These are phyloP conservation scores for Fagopyrum tataricum DNA, from an alignment of 148 eudicot genomes.

Conservation along the genomic window DNA sequence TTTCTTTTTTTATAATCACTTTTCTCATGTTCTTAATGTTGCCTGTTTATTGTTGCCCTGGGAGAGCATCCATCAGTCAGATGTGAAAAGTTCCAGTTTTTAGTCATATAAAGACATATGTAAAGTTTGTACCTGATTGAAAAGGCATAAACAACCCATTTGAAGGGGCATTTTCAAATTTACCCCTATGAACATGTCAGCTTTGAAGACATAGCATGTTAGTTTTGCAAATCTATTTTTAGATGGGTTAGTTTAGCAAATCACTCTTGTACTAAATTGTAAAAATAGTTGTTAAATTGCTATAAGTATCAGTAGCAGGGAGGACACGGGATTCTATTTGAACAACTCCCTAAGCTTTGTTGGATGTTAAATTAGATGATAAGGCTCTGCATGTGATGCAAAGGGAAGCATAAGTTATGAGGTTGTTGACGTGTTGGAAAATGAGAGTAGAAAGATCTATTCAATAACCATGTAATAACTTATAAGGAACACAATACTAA, in stretches of 20 bases:
- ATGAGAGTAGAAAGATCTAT: background rate
- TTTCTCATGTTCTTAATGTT: too few relatives aligned
- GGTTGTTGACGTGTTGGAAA: background rate
- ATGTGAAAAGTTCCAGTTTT: too few relatives aligned
- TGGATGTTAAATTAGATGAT: background rate
- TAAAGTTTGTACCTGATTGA: background rate
- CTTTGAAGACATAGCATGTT: background rate
- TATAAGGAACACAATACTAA: background rate
- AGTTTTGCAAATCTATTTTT: background rate
- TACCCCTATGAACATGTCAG: background rate
- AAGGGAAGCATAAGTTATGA: background rate
- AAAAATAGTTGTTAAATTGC: background rate
- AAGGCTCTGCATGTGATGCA: background rate
- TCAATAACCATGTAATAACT: background rate
- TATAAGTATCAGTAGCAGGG: background rate
- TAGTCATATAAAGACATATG: too few relatives aligned
- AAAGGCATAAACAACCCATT: background rate
- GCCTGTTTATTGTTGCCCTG: too few relatives aligned
- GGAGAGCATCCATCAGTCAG: too few relatives aligned
- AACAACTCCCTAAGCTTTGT: background rate
- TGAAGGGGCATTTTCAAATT: background rate
- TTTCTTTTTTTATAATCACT: too few relatives aligned
- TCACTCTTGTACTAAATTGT: background rate
- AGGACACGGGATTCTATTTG: background rate
- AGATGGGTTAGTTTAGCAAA: background rate